Evolutionary conservation across 139 green algal species (phyloP).

Genomic region (Chara braunii): DNA sequence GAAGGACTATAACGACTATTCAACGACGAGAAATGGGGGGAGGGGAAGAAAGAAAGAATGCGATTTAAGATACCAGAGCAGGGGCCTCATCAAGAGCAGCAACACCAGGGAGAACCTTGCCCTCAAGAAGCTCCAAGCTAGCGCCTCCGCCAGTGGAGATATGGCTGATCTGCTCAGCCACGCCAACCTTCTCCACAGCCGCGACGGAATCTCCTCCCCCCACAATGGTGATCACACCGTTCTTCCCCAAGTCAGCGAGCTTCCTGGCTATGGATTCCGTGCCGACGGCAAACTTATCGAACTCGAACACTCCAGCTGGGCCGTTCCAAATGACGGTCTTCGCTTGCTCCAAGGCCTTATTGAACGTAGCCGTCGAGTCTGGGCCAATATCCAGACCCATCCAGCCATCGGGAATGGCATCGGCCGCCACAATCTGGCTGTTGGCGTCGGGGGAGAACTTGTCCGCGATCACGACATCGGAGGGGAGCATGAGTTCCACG

Average conservation of each 20-base stretch:
- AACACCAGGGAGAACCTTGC: conserved; percentile 95
- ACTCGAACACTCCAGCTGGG: conserved; percentile 96
- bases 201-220: conserved; percentile 96
- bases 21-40: no score
- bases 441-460: conserved; percentile 90
- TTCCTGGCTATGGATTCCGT: conserved; percentile 79
- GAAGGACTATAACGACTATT: no score
- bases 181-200: conserved; percentile 92
- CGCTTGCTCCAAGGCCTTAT: conserved; percentile 70
- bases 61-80: no score
- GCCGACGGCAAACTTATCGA: conserved; percentile 84
- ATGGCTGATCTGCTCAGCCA: conserved; percentile 73
- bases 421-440: conserved; percentile 60
- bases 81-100: conserved; percentile 81
- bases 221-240: conserved; percentile 87
- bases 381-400: conserved; percentile 97
- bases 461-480: conserved; percentile 90
- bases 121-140: conserved; percentile 96
- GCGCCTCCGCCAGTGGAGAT: conserved; percentile 90
- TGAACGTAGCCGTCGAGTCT: conserved; percentile 76
- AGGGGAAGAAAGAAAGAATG: no score
- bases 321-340: conserved; percentile 99
- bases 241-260: conserved; percentile 64
- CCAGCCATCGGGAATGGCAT: conserved; percentile 91
- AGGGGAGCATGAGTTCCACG: conserved; percentile 90